Base-by-base conservation (phyloP, 2,329 filamentous ascomycete species). In the Talaromyces sp. region DNA sequence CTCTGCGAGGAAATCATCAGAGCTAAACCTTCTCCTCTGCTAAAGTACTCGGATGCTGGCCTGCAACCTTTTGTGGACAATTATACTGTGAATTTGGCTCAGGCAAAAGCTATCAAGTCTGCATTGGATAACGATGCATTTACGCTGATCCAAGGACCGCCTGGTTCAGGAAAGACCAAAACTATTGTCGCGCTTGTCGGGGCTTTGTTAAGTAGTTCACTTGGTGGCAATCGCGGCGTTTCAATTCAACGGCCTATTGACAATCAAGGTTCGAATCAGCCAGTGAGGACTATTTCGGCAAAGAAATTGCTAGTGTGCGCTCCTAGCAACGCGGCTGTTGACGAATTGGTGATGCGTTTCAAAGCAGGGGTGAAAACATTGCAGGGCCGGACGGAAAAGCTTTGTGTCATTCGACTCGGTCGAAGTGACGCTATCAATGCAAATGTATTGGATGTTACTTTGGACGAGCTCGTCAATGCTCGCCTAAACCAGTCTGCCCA, bases 301-400 rank as follows among this genome's bases (percentile, higher is more conserved):
- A 97, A 96, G 77, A 99, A 97, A 74, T 81, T 99, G 27, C 83
- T 99, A 27, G 91, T 99, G 26, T 99, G 94, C 70, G 94, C 94
- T n/a, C 94, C 94, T 14, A 97, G 92, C 81, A 99, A 99, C 74
- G 94, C 94, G 7, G 94, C 94, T 32, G 94, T 99, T 6, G 94
- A 99, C 72, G 94, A 99, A 74, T 74, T 99, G 63, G 94, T 99
- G 19, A 87, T 97, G 73, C 88, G 94, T 77, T 83, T 99, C 69
- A 97, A 96, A 75, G 80, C 85, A 57, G 94, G 94, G 4, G 83
- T 99, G 57, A 93, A 88, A 69, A 92, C 91, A 0, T 81, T 85
- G 61, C 85, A 83, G 50, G 93, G 94, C 1, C 82, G 86, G 29
- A 80, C 81, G 12, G 87, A 90, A 65, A 89, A 90, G 65, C 84